These are phyloP conservation scores for Maudiozyma barnettii DNA, from an alignment of 805 yeast genomes.

Conservation along the genomic window DNA sequence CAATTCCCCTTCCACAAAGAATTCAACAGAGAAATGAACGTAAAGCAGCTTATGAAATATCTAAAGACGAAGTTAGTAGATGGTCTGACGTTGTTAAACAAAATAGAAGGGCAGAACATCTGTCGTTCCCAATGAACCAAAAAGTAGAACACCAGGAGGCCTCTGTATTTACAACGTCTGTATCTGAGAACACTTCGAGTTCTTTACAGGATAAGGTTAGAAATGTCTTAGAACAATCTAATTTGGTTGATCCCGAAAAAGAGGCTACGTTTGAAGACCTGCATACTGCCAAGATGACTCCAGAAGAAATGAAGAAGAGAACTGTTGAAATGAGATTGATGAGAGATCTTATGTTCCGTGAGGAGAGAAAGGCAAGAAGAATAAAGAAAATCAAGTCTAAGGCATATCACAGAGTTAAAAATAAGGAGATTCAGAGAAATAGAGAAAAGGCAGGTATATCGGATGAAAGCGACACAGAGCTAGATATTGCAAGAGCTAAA, in stretches of 20 bases:
- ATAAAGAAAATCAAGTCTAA: slow-evolving; percentile 92
- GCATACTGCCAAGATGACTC: slow-evolving; percentile 68
- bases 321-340: slow-evolving; percentile 77
- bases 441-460: slow-evolving; percentile 48
- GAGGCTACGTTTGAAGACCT: slow-evolving; percentile 83
- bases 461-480: slow-evolving; percentile 49
- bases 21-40: slow-evolving; percentile 81
- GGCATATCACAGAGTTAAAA: slow-evolving; percentile 73
- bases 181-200: slow-evolving; percentile 37
- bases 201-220: slow-evolving; percentile 63
- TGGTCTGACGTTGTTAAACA: slow-evolving; percentile 81
- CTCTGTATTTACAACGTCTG: slow-evolving; percentile 42
- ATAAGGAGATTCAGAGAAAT: slow-evolving; percentile 69
- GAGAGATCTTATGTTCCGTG: slow-evolving; percentile 95
- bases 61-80: slow-evolving; percentile 75
- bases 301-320: slow-evolving; percentile 68
- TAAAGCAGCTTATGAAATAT: slow-evolving; percentile 79
- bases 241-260: slow-evolving; percentile 59
- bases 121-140: slow-evolving; percentile 53
- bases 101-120: slow-evolving; percentile 75
- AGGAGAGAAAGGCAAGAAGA: slow-evolving; percentile 82
- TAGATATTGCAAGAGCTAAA: slow-evolving; percentile 67
- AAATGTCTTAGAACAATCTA: slow-evolving; percentile 51
- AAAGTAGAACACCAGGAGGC: slow-evolving; percentile 37
- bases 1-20: slow-evolving; percentile 77